Evolutionary conservation across 352 stramenopile species (phyloP).

Genomic region (Phytophthora sojae): DNA sequence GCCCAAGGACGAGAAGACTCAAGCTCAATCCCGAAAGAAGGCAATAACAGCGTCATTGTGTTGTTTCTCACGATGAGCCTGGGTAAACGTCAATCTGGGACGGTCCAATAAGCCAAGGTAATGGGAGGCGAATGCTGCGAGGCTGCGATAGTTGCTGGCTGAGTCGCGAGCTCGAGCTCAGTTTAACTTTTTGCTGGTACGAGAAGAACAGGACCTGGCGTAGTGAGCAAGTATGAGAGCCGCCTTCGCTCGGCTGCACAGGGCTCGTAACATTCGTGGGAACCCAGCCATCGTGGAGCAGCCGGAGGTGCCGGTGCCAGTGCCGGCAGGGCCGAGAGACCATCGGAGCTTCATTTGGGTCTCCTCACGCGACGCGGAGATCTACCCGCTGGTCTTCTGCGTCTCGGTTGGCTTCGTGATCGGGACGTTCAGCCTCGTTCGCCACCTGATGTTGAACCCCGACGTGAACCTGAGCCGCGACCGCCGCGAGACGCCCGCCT

Average conservation of each 20-base stretch:
- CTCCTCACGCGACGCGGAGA: slow-evolving; percentile 39
- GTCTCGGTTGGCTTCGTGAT: slow-evolving; percentile 30
- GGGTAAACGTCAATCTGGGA: slow-evolving; percentile 4
- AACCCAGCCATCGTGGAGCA: slow-evolving; percentile 22
- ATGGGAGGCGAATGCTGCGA: slow-evolving; percentile 11
- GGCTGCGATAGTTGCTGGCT: neutral
- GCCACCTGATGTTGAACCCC: slow-evolving; percentile 38
- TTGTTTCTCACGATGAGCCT: neutral
- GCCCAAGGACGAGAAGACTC: too few species aligned
- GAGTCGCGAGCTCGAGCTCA: neutral
- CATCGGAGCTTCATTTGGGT: slow-evolving; percentile 34
- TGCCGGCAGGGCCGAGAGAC: slow-evolving; percentile 25
- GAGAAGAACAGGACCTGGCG: neutral
- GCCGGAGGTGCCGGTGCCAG: slow-evolving; percentile 27
- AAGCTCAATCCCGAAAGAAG: too few species aligned
- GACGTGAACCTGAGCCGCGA: slow-evolving; percentile 40
- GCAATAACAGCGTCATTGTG: too few species aligned
- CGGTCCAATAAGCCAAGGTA: neutral
- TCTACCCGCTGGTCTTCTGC: slow-evolving; percentile 45
- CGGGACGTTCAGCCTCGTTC: slow-evolving; percentile 24
- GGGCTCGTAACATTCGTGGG: slow-evolving; percentile 13
- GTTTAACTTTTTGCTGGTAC: slow-evolving; percentile 5
- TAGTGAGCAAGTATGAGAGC: slow-evolving; percentile 22
- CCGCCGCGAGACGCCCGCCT: slow-evolving; percentile 39
- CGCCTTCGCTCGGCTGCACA: slow-evolving; percentile 25